Conservation (phyloP, 768 basidiomycete species). For the Piloderma croceum region DNA sequence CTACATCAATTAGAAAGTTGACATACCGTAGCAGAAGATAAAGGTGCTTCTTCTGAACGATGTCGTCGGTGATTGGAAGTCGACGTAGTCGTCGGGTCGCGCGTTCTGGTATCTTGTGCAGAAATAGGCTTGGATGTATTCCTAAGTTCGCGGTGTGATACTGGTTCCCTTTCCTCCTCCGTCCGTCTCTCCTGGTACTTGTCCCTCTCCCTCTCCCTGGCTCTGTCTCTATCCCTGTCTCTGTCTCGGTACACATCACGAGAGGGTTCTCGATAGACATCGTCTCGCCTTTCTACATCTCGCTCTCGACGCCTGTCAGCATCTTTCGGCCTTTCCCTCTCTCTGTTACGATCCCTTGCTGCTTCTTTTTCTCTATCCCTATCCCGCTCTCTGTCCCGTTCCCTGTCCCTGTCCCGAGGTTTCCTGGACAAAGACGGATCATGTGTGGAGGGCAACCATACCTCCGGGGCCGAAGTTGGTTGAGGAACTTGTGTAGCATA, state of each 20-base stretch:
- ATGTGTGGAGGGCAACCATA: not conserved
- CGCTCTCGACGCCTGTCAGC: conserved; percentile 19
- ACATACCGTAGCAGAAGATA: too few relatives aligned
- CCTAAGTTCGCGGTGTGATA: conserved; percentile 11
- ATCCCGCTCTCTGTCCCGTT: conserved; percentile 17
- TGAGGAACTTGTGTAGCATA: too few relatives aligned
- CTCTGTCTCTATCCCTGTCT: conserved; percentile 13
- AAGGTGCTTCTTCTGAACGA: conserved; percentile 30
- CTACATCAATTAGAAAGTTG: too few relatives aligned
- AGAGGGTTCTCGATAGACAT: too few relatives aligned
- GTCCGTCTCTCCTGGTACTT: conserved; percentile 9
- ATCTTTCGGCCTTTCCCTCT: conserved; percentile 21
- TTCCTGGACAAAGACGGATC: not conserved
- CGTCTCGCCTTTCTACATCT: conserved; percentile 14
- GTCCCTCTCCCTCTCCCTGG: conserved; percentile 11
- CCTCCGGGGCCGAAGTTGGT: too few relatives aligned
- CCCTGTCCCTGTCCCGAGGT: conserved; percentile 17
- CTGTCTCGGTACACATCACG: conserved; percentile 14
- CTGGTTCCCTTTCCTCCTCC: conserved; percentile 14
- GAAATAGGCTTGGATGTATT: too few relatives aligned
- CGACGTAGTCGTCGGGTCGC: not conserved
- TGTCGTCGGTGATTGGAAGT: conserved; percentile 27
- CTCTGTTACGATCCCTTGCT: conserved; percentile 21
- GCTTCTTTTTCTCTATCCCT: conserved; percentile 17
- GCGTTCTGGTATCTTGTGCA: too few relatives aligned